Evolutionary conservation across 176 grass and related monocot genomes (phyloP), one percentile per base, ranked within the genome.

Genomic region (Juncus effusus): DNA sequence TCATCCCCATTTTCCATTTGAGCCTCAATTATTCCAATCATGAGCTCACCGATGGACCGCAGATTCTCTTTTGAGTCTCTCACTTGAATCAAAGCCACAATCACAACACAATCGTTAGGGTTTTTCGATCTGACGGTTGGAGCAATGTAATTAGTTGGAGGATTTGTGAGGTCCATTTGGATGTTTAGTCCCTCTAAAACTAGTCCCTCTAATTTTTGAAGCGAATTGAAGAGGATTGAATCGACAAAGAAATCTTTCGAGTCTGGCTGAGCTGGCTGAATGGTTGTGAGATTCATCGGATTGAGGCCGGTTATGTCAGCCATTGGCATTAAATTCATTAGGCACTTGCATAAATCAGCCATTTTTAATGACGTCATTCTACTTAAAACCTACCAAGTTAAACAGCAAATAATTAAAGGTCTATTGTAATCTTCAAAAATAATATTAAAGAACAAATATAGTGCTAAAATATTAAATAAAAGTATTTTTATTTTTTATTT

Each of bases 11-110:
- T 72, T 36, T 47, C 67, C 13, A 69, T 44, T 16, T 76, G 38
- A 8, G 64, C 73, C 73, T 95, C 82, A 62, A 89, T 53, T 3
- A 95, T 7, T 37, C 85, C 85, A 14, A 95, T 73, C 85, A 95
- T 95, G 19, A 64, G 61, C 39, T 86, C 80, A 2, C 85, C 83
- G 10, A 81, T 74, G 50, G 77, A 65, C 60, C 44, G 62, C 16
- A 74, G 76, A 5, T 57, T 56, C 57, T 95, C 65, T 44, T 70
- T 60, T 3, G 86, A 85, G 60, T 89, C 82, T 64, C 82, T 79
- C 7, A 62, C 74, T 74, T 95, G 90, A 50, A 95, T 79, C 80
- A 95, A 60, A 3, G 83, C 44, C 61, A 89, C 57, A 1, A 74
- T 3, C 66, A 95, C 79, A 10, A 81, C 67, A 54, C 68, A 13